Conservation (phyloP, 176 grass and related monocot species). For the Musa troglodytarum region DNA sequence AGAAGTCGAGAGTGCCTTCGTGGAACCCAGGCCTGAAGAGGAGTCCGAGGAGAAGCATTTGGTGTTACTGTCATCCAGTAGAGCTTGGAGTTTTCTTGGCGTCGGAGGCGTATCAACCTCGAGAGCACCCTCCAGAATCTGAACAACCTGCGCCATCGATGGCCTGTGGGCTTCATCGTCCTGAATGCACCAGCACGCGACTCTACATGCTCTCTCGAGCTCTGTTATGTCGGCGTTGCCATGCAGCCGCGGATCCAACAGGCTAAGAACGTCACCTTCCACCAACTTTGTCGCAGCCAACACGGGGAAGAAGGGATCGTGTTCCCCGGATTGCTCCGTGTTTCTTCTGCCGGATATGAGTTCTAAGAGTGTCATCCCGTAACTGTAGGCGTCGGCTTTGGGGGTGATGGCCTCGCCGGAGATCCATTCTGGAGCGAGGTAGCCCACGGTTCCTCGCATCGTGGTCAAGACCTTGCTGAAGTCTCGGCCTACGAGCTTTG, state of each 20-base stretch:
- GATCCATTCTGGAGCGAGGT: slow-evolving; percentile 36
- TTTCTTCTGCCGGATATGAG: slow-evolving; percentile 23
- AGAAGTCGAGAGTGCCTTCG: too few species aligned
- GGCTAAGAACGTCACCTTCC: not conserved
- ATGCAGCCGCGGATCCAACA: slow-evolving; percentile 24
- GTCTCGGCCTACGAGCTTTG: slow-evolving; percentile 25
- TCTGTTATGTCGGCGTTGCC: slow-evolving; percentile 13
- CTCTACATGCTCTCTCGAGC: slow-evolving; percentile 26
- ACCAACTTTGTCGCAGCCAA: slow-evolving; percentile 19
- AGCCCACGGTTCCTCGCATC: slow-evolving; percentile 18
- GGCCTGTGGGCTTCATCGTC: slow-evolving; percentile 28
- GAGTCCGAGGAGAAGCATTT: not conserved
- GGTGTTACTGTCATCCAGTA: not conserved
- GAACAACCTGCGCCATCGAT: slow-evolving; percentile 22
- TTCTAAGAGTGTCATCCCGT: slow-evolving; percentile 27
- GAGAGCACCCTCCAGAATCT: slow-evolving; percentile 21
- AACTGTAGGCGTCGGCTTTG: slow-evolving; percentile 31
- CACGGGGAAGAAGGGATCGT: slow-evolving; percentile 22
- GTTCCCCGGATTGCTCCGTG: not conserved
- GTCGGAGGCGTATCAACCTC: slow-evolving; percentile 13
- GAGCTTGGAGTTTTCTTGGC: slow-evolving; percentile 22
- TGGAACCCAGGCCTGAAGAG: not conserved
- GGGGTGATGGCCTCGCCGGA: slow-evolving; percentile 12
- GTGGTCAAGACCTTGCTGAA: slow-evolving; percentile 27
- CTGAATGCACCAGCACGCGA: slow-evolving; percentile 51